A percentile compares a stretch with the other conserved stretches of the same genome.
Evolutionary conservation across 495 filamentous ascomycete genomes (phyloP).

Genomic region (Talaromyces nanjingensis): DNA sequence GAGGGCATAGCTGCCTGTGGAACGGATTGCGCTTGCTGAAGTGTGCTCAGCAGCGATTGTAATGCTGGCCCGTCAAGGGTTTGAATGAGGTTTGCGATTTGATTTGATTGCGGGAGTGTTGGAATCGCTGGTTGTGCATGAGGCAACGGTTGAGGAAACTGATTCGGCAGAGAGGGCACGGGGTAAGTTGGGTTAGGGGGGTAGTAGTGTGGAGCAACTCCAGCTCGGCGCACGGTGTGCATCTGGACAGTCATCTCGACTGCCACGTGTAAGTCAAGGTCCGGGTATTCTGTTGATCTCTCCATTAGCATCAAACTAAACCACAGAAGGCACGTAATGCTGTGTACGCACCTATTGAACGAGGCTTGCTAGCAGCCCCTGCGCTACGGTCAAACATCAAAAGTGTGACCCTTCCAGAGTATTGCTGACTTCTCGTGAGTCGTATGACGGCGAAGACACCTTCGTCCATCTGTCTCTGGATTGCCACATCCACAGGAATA

Average conservation of each 20-base stretch:
- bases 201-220: slow-evolving; percentile 34
- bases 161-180: slow-evolving; percentile 24
- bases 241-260: slow-evolving; percentile 74
- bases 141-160: slow-evolving; percentile 24
- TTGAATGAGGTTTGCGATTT: slow-evolving; percentile 41
- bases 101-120: slow-evolving; percentile 30
- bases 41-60: slow-evolving; percentile 61
- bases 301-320: slow-evolving; percentile 11
- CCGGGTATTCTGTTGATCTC: slow-evolving; percentile 57
- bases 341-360: slow-evolving; percentile 57
- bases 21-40: slow-evolving; percentile 39
- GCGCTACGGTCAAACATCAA: slow-evolving; percentile 78
- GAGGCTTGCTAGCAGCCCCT: slow-evolving; percentile 62
- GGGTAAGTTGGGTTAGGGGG: slow-evolving; percentile 37
- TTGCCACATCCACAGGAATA: slow-evolving; percentile 65
- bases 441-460: slow-evolving; percentile 81
- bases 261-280: slow-evolving; percentile 67
- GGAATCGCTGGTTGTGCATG: slow-evolving; percentile 24
- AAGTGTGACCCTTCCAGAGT: slow-evolving; percentile 62
- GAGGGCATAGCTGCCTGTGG: slow-evolving; percentile 21
- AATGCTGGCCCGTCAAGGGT: slow-evolving; percentile 65
- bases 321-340: neutral
- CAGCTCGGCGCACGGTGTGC: slow-evolving; percentile 51
- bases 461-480: slow-evolving; percentile 80
- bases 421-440: slow-evolving; percentile 60